These are phyloP conservation scores for Planoprotostelium fungivorum DNA, from an alignment of 78 protist genomes.

Conservation along the genomic window DNA sequence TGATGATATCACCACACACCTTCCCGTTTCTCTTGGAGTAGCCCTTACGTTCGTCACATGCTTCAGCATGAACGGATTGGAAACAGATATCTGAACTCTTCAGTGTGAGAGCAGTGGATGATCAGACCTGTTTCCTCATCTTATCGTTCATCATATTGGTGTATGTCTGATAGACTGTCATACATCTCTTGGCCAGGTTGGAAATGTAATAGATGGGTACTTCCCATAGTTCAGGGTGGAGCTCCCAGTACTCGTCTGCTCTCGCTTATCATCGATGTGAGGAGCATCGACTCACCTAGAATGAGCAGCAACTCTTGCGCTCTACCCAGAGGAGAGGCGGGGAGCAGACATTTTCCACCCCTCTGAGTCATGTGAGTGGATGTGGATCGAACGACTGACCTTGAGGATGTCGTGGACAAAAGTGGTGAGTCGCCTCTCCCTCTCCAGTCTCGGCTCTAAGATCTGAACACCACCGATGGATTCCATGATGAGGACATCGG, in stretches of 20 bases:
- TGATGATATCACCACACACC: slow-evolving; percentile 90
- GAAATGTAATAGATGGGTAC: slow-evolving; percentile 91
- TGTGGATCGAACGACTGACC: not conserved
- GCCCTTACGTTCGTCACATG: slow-evolving; percentile 72
- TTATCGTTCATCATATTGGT: slow-evolving; percentile 88
- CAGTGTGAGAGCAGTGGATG: not conserved
- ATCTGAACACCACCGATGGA: slow-evolving; percentile 86
- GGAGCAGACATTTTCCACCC: slow-evolving; percentile 89
- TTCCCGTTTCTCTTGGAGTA: slow-evolving; percentile 72
- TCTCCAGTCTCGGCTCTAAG: slow-evolving; percentile 81
- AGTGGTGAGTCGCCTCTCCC: slow-evolving; percentile 83
- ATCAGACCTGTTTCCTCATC: not conserved
- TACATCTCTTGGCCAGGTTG: slow-evolving; percentile 84
- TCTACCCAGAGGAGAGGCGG: slow-evolving; percentile 95
- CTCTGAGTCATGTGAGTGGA: not conserved
- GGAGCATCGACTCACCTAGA: slow-evolving; percentile 34
- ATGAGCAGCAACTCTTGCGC: slow-evolving; percentile 97
- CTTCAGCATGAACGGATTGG: slow-evolving; percentile 89
- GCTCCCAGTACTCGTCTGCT: slow-evolving; percentile 68
- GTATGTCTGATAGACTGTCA: slow-evolving; percentile 80
- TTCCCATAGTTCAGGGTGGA: slow-evolving; percentile 76
- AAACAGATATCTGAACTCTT: slow-evolving; percentile 32
- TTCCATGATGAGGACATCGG: slow-evolving; percentile 91
- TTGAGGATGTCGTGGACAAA: slow-evolving; percentile 22
- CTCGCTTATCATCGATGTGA: not conserved